Evolutionary conservation across 768 basidiomycete species (phyloP).

Genomic region (Amylocystis lapponica): DNA sequence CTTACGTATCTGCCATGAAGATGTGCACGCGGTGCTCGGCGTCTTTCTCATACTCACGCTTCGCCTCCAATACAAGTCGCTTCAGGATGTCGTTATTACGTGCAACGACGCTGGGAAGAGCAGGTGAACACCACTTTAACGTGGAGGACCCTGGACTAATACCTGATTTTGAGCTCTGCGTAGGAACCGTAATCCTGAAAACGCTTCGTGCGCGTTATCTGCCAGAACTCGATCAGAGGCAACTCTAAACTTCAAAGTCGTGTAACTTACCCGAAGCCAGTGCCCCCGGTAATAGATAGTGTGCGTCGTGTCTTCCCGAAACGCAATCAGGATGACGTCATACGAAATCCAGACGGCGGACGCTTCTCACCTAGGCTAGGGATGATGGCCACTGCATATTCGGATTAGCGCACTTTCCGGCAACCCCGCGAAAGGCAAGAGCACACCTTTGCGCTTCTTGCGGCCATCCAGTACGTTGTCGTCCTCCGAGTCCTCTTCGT

Average conservation of each 20-base stretch:
- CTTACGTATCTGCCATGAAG: constrained; percentile 85
- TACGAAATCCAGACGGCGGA: constrained; percentile 3
- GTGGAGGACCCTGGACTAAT: constrained; percentile 9
- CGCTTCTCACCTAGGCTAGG: constrained; percentile 70
- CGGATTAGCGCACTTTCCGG: not conserved
- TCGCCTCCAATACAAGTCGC: constrained; percentile 80
- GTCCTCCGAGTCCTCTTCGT: constrained; percentile 65
- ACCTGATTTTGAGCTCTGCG: constrained; percentile 78
- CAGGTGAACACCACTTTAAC: not conserved
- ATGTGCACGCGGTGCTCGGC: constrained; percentile 88
- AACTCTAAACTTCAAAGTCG: constrained; percentile 5
- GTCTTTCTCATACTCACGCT: constrained; percentile 86
- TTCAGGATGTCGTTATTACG: constrained; percentile 86
- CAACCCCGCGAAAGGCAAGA: not conserved
- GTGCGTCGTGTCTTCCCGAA: constrained; percentile 73
- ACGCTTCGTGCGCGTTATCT: constrained; percentile 80
- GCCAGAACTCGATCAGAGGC: constrained; percentile 10
- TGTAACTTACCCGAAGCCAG: constrained; percentile 67
- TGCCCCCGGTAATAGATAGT: constrained; percentile 89
- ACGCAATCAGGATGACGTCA: constrained; percentile 20
- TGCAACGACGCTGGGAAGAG: constrained; percentile 71
- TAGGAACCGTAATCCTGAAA: constrained; percentile 73
- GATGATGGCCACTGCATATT: constrained; percentile 62
- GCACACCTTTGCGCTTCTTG: constrained; percentile 52
- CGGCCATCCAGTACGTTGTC: constrained; percentile 60